Evolutionary conservation across 345 rosid species (phyloP).

Genomic region (Citrus sp.): DNA sequence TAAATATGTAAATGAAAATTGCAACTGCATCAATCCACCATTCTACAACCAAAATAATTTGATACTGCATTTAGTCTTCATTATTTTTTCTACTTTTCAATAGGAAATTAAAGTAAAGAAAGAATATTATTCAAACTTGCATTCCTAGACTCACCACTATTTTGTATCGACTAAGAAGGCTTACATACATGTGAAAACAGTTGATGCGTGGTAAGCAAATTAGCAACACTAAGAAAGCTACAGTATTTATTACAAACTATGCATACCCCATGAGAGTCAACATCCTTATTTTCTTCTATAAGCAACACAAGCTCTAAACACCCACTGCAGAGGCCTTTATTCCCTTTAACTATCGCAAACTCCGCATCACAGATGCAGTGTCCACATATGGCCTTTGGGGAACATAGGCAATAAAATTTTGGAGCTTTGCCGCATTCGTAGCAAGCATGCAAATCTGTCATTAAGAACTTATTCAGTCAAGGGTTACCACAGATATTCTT

Average conservation of each 20-base stretch:
- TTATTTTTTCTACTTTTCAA: background rate
- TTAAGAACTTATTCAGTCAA: background rate
- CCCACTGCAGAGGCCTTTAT: slow-evolving; percentile 35
- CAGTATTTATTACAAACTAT: background rate
- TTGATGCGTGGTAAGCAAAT: background rate
- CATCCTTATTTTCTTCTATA: slow-evolving; percentile 40
- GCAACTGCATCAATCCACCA: background rate
- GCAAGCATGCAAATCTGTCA: slow-evolving; percentile 57
- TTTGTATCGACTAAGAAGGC: background rate
- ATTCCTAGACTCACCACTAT: background rate
- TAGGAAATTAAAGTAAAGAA: background rate
- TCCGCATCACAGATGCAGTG: slow-evolving; percentile 29
- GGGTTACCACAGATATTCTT: background rate
- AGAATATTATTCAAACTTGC: background rate
- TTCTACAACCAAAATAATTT: background rate
- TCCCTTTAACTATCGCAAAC: slow-evolving; percentile 26
- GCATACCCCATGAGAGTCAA: slow-evolving; percentile 34
- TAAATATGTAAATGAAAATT: background rate
- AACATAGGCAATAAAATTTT: slow-evolving; percentile 49
- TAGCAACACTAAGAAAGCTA: background rate
- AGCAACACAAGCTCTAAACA: slow-evolving; percentile 39
- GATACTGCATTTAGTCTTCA: background rate
- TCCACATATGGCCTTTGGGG: slow-evolving; percentile 48
- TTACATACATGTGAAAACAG: background rate
- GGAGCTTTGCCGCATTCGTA: slow-evolving; percentile 34